phyloP scores from a whole-genome alignment of 2,329 filamentous ascomycete genomes.

The Penicillium expansum region DNA sequence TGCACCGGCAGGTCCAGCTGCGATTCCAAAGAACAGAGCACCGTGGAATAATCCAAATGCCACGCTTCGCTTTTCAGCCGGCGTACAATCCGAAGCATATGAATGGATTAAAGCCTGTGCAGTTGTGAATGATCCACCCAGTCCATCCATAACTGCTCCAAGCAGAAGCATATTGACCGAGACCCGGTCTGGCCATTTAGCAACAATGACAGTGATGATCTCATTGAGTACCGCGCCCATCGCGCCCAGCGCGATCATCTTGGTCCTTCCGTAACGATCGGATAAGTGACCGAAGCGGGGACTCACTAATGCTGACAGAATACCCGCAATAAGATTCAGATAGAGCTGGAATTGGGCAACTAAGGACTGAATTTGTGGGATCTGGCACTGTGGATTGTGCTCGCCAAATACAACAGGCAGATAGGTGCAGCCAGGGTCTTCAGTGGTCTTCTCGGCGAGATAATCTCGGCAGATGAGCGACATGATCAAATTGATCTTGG shows the following conservation, averaged over 20 bases:
- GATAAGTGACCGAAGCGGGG: slow-evolving; percentile 82
- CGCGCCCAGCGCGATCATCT: slow-evolving; percentile 69
- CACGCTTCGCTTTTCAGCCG: slow-evolving; percentile 74
- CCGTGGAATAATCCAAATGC: slow-evolving; percentile 88
- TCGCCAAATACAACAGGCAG: slow-evolving; percentile 64
- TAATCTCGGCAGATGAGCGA: slow-evolving; percentile 81
- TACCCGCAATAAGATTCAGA: slow-evolving; percentile 69
- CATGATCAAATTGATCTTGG: slow-evolving; percentile 82
- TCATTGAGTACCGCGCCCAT: slow-evolving; percentile 73
- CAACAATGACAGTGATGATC: slow-evolving; percentile 73
- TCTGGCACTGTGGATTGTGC: slow-evolving; percentile 76
- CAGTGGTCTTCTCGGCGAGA: slow-evolving; percentile 63
- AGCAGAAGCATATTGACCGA: slow-evolving; percentile 77
- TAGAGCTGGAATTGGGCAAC: slow-evolving; percentile 77
- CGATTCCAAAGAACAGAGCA: slow-evolving; percentile 83
- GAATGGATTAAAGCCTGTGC: slow-evolving; percentile 76
- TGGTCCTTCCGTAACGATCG: slow-evolving; percentile 78
- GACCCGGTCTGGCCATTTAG: slow-evolving; percentile 68
- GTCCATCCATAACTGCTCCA: slow-evolving; percentile 73
- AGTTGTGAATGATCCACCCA: slow-evolving; percentile 85
- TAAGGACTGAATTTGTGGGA: slow-evolving; percentile 71
- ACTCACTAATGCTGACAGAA: slow-evolving; percentile 74
- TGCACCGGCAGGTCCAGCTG: slow-evolving; percentile 77
- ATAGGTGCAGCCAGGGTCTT: slow-evolving; percentile 60
- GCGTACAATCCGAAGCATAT: slow-evolving; percentile 85